These are phyloP conservation scores for Fusarium sp. DNA, from an alignment of 2,329 filamentous ascomycete genomes.

Conservation along the genomic window DNA sequence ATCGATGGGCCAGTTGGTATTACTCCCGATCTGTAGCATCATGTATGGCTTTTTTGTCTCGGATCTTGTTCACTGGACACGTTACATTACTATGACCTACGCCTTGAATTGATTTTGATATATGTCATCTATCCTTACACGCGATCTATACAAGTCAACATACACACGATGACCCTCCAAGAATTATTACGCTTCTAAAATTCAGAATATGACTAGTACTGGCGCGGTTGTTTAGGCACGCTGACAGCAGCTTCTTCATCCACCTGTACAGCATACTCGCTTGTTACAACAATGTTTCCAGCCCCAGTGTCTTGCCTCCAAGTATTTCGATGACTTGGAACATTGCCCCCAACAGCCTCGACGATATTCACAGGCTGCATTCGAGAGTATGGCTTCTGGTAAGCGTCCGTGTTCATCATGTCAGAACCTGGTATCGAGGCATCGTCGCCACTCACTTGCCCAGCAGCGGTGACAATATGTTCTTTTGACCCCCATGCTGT, in stretches of 20 bases:
- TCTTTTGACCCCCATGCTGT: conserved; percentile 12
- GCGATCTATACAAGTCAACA: no score
- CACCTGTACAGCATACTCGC: conserved; percentile 4
- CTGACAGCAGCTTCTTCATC: neutral
- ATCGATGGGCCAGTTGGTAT: conserved; percentile 23
- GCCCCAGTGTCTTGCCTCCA: conserved; percentile 4
- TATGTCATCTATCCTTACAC: no score
- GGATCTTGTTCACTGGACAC: no score
- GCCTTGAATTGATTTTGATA: no score
- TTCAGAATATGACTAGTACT: no score
- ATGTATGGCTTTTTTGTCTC: neutral
- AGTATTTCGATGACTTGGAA: neutral
- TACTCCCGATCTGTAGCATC: neutral
- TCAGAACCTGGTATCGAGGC: conserved; percentile 4
- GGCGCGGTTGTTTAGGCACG: neutral
- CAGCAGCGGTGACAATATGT: conserved; percentile 1
- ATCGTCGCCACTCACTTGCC: conserved; percentile 1
- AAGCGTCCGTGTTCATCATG: neutral
- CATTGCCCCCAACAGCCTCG: neutral
- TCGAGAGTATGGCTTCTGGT: neutral
- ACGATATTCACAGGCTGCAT: neutral
- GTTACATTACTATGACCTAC: no score
- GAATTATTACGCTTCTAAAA: no score
- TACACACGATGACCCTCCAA: no score
- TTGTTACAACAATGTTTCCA: conserved; percentile 4